Base-by-base conservation (phyloP, 345 rosid genomes). In the Pistacia integerrima region DNA sequence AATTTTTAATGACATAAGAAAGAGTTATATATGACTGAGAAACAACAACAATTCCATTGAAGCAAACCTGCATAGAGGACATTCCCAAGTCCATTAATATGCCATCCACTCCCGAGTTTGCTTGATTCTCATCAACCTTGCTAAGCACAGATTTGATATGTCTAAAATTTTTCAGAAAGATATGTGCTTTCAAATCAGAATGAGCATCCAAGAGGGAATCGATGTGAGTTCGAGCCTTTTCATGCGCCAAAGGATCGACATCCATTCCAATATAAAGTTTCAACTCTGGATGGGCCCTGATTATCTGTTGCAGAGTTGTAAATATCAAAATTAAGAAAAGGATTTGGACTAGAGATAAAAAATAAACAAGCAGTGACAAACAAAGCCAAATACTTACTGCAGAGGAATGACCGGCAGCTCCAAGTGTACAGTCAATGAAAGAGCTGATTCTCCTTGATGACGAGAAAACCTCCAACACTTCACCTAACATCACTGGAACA, bases 1-100 rank as follows among this genome's bases (percentile, higher is more conserved):
- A 30, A 38, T 38, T 36, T 6, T 11, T 44, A 16, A 51, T 56
- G 69, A 41, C 67, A 70, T 35, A 44, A 38, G 41, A 74, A 64
- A 48, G 11, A 48, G 28, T 20, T 49, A 68, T 7, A 67, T 67
- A 28, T 28, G 14, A 68, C 16, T 49, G n/a, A 2, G 6, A 68
- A 35, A 4, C 28, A 44, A 67, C 70, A 67, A 5, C 33, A 46
- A 61, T 35, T 59, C 64, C 61, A 10, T 52, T 30, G 38, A 14
- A 79, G 6, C 10, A 22, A 62, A 94, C 98, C 98, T 95, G 99
- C 98, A 95, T 95, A 12, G 99, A 95, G 64, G 99, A 93, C 92
- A 95, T 92, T 72, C 99, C 99, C 20, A 93, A 85, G 86, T 95
- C 99, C 99, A 95, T 90, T 55, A 95, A 86, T 74, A 95, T 93